Conservation (phyloP, 202 grass and related monocot genomes). For the Eragrostis tef region DNA sequence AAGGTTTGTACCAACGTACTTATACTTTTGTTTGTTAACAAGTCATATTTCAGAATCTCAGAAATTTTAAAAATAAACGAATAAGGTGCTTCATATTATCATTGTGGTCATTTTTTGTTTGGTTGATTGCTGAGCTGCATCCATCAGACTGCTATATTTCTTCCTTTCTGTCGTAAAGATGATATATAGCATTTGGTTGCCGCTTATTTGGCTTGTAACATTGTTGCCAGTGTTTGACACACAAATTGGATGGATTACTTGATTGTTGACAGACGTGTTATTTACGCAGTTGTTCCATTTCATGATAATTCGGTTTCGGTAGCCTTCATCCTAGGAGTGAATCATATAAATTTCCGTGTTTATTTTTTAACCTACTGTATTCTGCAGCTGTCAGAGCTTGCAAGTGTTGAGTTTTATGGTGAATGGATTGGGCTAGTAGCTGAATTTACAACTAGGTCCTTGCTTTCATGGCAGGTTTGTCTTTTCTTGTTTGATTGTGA, state of each 20-base stretch:
- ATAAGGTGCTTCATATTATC: no score
- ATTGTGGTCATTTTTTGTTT: no score
- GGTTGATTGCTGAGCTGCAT: not conserved
- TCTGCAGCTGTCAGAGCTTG: slow-evolving; percentile 86
- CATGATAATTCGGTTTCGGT: slow-evolving; percentile 1
- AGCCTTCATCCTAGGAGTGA: slow-evolving; percentile 14
- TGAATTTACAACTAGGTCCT: slow-evolving; percentile 92
- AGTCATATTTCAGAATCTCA: no score
- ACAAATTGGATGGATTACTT: slow-evolving; percentile 11
- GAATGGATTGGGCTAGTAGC: slow-evolving; percentile 96
- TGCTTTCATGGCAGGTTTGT: slow-evolving; percentile 98
- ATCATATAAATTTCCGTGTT: slow-evolving; percentile 20
- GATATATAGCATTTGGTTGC: slow-evolving; percentile 6
- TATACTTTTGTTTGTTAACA: no score
- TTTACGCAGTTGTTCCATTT: not conserved
- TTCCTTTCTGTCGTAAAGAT: slow-evolving; percentile 8
- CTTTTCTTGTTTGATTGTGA: slow-evolving; percentile 41
- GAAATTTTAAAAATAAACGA: no score
- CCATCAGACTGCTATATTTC: slow-evolving; percentile 29
- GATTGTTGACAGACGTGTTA: slow-evolving; percentile 1
- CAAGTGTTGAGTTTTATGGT: slow-evolving; percentile 90
- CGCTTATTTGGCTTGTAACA: slow-evolving; percentile 25
- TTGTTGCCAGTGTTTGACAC: slow-evolving; percentile 1
- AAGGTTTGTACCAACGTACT: no score
- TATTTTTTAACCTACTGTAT: slow-evolving; percentile 16